Evolutionary conservation across 139 green algal genomes (phyloP), one percentile per base, ranked within the genome.

Genomic region (Prasinococcaceae sp.): DNA sequence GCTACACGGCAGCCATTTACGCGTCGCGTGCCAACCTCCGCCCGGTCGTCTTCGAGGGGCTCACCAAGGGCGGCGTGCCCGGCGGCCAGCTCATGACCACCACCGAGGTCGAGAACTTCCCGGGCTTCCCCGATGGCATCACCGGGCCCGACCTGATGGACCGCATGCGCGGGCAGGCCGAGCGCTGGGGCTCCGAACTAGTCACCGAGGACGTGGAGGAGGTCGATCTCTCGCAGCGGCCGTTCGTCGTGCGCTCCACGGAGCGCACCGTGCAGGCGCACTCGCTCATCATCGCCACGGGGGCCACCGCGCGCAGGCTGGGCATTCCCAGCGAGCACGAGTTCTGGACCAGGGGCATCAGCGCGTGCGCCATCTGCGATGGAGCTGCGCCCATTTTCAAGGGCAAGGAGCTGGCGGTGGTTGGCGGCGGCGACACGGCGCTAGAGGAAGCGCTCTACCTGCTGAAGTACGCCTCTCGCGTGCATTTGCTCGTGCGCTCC

Each of bases 61-160:
- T 44, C 40, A 35, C 85, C 52, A 82, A 74, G n/a, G 90, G 90
- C 2, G 82, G 82, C n/a, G 70, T 81, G 33, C 68, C 75, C 2
- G 90, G 90, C 16, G 90, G 90, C 0, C 90, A 98, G 81, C 80
- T 98, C 6, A 98, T 97, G 90, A 88, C 79, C 4, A 97, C 88
- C 1, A 94, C 81, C 6, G 68, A 78, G 80, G 67, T 77, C 14
- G 67, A 77, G 46, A 77, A 77, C 42, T 76, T 72, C 45, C 90
- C 90, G 32, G 90, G 90, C 32, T 98, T 97, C 38, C 90, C 90
- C 2, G 90, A 97, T 46, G 89, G 89, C 19, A 80, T 97, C 33
- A 94, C 89, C 0, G 89, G 89, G 2, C 89, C 89, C 23, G 89
- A 97, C 54, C 76, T 97, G 6, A 97, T 97, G 89, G 88, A 96